These are phyloP conservation scores for Leptodontidium sp. DNA, from an alignment of 2,329 filamentous ascomycete species.

Conservation along the genomic window DNA sequence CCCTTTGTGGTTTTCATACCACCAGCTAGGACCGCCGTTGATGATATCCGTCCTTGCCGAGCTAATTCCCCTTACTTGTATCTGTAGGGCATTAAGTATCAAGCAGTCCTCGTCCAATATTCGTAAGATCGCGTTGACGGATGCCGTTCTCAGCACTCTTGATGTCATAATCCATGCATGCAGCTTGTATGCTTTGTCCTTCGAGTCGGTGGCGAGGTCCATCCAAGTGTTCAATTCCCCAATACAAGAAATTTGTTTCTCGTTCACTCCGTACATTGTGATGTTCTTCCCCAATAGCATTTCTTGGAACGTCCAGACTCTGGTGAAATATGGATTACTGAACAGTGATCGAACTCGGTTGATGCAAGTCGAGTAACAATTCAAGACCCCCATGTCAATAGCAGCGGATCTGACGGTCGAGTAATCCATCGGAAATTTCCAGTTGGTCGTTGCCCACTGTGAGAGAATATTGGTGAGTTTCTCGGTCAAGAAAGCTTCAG, in stretches of 20 bases:
- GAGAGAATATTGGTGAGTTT: conserved; percentile 34
- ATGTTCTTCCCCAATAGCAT: conserved; percentile 31
- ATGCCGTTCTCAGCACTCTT: conserved; percentile 28
- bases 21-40: conserved; percentile 46
- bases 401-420: conserved; percentile 23
- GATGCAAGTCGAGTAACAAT: conserved; percentile 31
- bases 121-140: conserved; percentile 37
- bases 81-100: conserved; percentile 31
- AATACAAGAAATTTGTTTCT: conserved; percentile 23
- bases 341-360: conserved; percentile 25
- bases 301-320: conserved; percentile 32
- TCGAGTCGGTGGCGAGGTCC: conserved; percentile 30
- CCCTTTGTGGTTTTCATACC: conserved; percentile 46
- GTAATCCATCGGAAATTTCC: conserved; percentile 22
- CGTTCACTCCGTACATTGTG: conserved; percentile 28
- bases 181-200: conserved; percentile 30
- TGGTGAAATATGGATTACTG: conserved; percentile 24
- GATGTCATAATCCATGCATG: conserved; percentile 23
- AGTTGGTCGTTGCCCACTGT: conserved; percentile 21
- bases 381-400: conserved; percentile 27
- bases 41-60: conserved; percentile 42
- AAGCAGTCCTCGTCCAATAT: conserved; percentile 39
- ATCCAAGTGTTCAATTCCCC: conserved; percentile 32
- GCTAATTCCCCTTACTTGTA: conserved; percentile 39
- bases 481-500: conserved; percentile 37